These are phyloP conservation scores for Aegilops bicornis DNA, from an alignment of 176 grass and related monocot genomes.

Conservation along the genomic window DNA sequence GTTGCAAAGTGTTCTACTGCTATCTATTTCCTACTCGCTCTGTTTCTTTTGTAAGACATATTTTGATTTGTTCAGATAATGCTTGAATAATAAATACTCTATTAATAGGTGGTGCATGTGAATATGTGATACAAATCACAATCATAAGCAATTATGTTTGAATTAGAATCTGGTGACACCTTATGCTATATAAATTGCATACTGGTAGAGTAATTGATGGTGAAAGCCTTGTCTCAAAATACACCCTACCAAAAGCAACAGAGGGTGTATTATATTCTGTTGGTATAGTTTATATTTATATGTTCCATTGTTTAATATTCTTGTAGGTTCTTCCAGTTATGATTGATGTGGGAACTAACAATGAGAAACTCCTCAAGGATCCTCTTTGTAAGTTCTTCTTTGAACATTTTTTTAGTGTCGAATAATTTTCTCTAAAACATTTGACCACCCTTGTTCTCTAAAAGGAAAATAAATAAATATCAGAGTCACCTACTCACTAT, in stretches of 20 bases:
- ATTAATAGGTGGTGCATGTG: not conserved
- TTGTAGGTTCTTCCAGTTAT: conserved; percentile 98
- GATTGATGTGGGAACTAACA: conserved; percentile 99
- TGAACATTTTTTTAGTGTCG: not conserved
- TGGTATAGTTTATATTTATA: conserved; percentile 12
- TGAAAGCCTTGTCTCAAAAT: not conserved
- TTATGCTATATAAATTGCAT: not conserved
- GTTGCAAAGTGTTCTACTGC: not conserved
- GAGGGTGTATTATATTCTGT: not conserved
- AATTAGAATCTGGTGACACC: not conserved
- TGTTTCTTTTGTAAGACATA: not conserved
- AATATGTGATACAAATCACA: conserved; percentile 5
- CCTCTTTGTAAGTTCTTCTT: conserved; percentile 85
- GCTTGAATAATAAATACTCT: not conserved
- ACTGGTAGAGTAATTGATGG: not conserved
- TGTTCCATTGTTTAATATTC: conserved; percentile 10
- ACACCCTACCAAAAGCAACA: not conserved
- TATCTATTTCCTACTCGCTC: not conserved
- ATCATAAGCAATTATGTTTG: not conserved
- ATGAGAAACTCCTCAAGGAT: conserved; percentile 88
- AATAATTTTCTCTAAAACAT: not conserved
- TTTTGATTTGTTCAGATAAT: conserved; percentile 6
- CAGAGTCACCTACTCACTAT: not conserved
- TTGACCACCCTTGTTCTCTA: conserved; percentile 8
- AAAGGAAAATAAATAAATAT: not conserved